Conservation (phyloP, 1,139 yeast genomes). For the Blastobotrys illinoisensis region DNA sequence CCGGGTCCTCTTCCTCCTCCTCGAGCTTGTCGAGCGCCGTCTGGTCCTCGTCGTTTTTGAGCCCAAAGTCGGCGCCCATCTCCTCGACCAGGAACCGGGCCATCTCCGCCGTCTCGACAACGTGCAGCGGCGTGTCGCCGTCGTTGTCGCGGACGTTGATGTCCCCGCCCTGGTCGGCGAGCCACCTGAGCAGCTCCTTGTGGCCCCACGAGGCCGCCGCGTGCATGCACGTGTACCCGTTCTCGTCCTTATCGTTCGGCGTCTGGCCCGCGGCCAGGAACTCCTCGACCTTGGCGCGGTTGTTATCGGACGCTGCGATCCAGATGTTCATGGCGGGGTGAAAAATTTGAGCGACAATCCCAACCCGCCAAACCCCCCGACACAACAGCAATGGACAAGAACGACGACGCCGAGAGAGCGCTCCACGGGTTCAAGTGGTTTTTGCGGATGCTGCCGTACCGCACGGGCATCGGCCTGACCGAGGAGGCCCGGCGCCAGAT, state of each 20-base stretch:
- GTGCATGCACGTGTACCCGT: constrained; percentile 93
- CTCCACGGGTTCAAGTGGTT: constrained; percentile 60
- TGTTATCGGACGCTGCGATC: constrained; percentile 92
- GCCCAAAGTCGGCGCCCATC: constrained; percentile 56
- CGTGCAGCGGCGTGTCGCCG: constrained; percentile 95
- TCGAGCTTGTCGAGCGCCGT: constrained; percentile 61
- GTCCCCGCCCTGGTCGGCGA: constrained; percentile 65
- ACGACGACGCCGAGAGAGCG: constrained; percentile 8
- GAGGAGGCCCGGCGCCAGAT: constrained; percentile 50
- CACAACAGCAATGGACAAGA: not conserved
- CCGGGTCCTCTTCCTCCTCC: constrained; percentile 79
- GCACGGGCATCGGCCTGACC: constrained; percentile 64
- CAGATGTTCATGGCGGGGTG: constrained; percentile 63
- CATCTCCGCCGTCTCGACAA: constrained; percentile 63
- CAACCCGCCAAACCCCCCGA: not conserved
- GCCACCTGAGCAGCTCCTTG: constrained; percentile 52
- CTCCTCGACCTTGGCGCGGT: constrained; percentile 51
- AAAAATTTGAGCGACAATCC: not conserved
- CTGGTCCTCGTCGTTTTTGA: constrained; percentile 65
- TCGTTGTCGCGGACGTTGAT: constrained; percentile 77
- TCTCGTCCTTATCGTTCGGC: constrained; percentile 75
- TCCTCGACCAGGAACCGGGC: constrained; percentile 65
- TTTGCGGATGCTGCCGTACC: constrained; percentile 66
- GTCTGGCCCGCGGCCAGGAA: constrained; percentile 48
- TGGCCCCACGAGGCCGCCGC: constrained; percentile 96